Percentiles rank a stretch among this genome's conserved stretches.
Evolutionary conservation across 1,284 basidiomycete genomes (phyloP).

Genomic region (Pyrrhoderma noxium): DNA sequence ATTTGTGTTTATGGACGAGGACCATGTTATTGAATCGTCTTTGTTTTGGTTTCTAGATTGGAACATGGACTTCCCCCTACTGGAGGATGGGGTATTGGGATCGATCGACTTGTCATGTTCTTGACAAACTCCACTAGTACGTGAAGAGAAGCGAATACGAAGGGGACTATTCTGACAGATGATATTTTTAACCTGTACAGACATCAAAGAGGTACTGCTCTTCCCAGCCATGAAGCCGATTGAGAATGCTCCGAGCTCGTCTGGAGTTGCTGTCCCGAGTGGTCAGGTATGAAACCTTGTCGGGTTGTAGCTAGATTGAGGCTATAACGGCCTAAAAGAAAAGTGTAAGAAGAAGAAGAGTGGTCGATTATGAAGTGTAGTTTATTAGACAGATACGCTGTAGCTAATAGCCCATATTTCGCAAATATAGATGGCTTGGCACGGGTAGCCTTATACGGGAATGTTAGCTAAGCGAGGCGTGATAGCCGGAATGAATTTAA

Average conservation of each 20-base stretch:
- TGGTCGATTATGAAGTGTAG: neutral
- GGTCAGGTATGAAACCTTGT: constrained; percentile 22
- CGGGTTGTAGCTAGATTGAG: neutral
- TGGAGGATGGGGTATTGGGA: constrained; percentile 93
- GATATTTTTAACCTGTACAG: constrained; percentile 32
- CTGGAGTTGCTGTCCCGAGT: constrained; percentile 21
- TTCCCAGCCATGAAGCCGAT: constrained; percentile 90
- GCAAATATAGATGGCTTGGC: too few species aligned
- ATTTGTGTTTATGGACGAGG: neutral
- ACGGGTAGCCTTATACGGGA: too few species aligned
- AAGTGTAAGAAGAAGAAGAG: neutral
- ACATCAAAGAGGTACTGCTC: constrained; percentile 84
- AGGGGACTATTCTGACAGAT: neutral
- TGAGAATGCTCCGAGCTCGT: constrained; percentile 33
- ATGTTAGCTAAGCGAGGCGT: too few species aligned
- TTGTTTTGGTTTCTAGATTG: constrained; percentile 43
- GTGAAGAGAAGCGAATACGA: constrained; percentile 25
- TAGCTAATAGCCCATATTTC: too few species aligned
- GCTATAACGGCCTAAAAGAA: neutral
- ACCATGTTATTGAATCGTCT: neutral
- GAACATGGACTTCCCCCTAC: constrained; percentile 98
- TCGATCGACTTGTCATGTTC: constrained; percentile 96
- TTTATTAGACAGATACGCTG: neutral
- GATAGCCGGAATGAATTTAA: too few species aligned
- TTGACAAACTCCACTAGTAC: constrained; percentile 83